These are phyloP conservation scores for Eucalyptus camaldulensis DNA, from an alignment of 345 rosid genomes.

Conservation along the genomic window DNA sequence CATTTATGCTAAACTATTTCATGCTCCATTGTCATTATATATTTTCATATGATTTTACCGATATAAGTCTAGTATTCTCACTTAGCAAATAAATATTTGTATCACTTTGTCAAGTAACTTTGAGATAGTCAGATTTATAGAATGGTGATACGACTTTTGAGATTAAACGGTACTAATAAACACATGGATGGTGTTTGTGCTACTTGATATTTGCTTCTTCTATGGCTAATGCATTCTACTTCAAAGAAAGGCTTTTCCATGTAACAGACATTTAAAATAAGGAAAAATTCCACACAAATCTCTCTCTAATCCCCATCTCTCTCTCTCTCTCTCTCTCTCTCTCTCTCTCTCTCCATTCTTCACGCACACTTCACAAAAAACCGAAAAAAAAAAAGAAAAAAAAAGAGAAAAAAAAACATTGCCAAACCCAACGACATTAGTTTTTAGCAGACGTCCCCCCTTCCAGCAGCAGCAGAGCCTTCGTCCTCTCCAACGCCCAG, in stretches of 20 bases:
- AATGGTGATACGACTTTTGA: rapidly evolving
- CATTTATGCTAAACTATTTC: not conserved
- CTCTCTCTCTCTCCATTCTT: not conserved
- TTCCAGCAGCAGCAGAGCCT: not conserved
- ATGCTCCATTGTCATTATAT: not conserved
- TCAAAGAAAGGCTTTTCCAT: not conserved
- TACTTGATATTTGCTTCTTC: not conserved
- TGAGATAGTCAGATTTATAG: not conserved
- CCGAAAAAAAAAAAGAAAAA: no score
- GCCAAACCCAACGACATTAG: not conserved
- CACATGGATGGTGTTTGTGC: not conserved
- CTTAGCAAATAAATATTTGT: not conserved
- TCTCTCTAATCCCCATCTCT: not conserved
- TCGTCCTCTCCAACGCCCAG: not conserved
- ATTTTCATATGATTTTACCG: not conserved
- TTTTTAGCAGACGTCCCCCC: not conserved
- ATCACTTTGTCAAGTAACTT: not conserved
- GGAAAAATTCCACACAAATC: not conserved
- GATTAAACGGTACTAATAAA: no score
- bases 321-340: not conserved
- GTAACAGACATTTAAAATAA: not conserved
- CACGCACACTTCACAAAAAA: not conserved
- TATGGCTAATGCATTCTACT: not conserved
- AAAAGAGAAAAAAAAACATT: not conserved
- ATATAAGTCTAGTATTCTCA: rapidly evolving